Evolutionary conservation across 768 basidiomycete genomes (phyloP).

Genomic region (Gloeostereum incarnatum): DNA sequence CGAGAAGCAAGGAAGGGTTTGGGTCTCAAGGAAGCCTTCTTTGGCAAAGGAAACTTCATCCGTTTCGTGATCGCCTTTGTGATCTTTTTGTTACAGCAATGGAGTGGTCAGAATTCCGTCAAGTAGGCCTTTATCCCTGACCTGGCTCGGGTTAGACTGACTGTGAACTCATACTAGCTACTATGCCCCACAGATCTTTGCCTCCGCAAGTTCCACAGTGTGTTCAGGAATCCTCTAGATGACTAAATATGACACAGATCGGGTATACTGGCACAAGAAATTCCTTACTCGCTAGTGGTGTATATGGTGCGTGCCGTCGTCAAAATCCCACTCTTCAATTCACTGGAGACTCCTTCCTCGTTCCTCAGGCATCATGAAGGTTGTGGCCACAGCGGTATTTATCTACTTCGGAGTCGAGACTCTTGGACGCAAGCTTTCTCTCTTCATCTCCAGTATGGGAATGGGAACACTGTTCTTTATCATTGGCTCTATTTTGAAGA

Average conservation of each 20-base stretch:
- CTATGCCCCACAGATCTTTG: conserved; percentile 69
- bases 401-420: conserved; percentile 60
- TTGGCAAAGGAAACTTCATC: conserved; percentile 73
- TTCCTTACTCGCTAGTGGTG: conserved; percentile 63
- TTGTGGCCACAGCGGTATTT: conserved; percentile 57
- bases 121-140: conserved; percentile 19
- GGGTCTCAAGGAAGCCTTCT: conserved; percentile 61
- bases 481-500: conserved; percentile 77
- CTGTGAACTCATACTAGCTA: conserved; percentile 25
- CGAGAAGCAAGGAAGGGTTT: conserved; percentile 53
- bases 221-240: background rate
- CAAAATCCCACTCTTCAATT: background rate
- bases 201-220: conserved; percentile 31
- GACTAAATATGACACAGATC: conserved; percentile 30
- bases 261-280: conserved; percentile 52
- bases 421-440: conserved; percentile 57
- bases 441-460: conserved; percentile 66
- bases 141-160: background rate
- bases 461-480: conserved; percentile 81
- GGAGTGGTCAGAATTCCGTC: conserved; percentile 79
- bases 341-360: conserved; percentile 4
- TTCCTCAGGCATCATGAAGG: conserved; percentile 52
- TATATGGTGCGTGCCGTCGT: conserved; percentile 34
- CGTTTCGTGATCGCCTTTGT: conserved; percentile 81
- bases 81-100: conserved; percentile 77